These are phyloP conservation scores for Pholiota molesta DNA, from an alignment of 768 basidiomycete genomes.

Conservation along the genomic window DNA sequence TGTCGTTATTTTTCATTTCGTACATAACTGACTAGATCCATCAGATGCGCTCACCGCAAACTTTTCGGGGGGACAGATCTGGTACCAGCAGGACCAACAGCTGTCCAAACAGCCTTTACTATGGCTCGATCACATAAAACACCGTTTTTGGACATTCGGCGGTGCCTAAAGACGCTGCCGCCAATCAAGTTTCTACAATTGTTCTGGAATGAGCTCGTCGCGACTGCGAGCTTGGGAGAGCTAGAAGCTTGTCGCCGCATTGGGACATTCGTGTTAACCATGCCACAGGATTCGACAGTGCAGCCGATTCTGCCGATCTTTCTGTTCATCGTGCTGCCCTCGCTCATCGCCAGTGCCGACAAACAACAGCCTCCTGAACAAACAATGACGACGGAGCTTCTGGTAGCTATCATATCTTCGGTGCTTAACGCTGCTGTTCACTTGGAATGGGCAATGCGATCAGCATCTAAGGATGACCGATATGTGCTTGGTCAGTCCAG, in stretches of 20 bases:
- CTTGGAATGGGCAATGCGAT: conserved; percentile 68
- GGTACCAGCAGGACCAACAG: conserved; percentile 58
- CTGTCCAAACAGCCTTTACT: conserved; percentile 58
- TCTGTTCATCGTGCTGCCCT: conserved; percentile 66
- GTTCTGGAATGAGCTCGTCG: conserved; percentile 69
- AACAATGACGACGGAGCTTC: conserved; percentile 58
- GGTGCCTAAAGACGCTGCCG: conserved; percentile 59
- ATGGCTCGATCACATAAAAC: conserved; percentile 64
- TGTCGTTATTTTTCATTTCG: conserved; percentile 1
- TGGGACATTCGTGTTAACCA: conserved; percentile 68
- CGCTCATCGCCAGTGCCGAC: conserved; percentile 60
- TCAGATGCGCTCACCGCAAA: conserved; percentile 18
- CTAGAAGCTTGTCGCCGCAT: conserved; percentile 66
- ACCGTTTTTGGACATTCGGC: conserved; percentile 65
- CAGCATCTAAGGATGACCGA: conserved; percentile 51
- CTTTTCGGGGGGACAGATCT: conserved; percentile 32
- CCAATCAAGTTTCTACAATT: conserved; percentile 64
- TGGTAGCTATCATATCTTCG: conserved; percentile 67
- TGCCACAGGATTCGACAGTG: conserved; percentile 50
- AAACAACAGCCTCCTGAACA: conserved; percentile 55
- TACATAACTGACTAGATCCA: conserved; percentile 17
- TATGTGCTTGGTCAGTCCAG: conserved; percentile 64
- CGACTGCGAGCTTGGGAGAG: conserved; percentile 57
- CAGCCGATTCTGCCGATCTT: conserved; percentile 78
- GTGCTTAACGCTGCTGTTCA: conserved; percentile 69